Percentiles rank a stretch among this genome's conserved stretches.
phyloP scores from a whole-genome alignment of 495 filamentous ascomycete genomes.

The Sporormia fimetaria region DNA sequence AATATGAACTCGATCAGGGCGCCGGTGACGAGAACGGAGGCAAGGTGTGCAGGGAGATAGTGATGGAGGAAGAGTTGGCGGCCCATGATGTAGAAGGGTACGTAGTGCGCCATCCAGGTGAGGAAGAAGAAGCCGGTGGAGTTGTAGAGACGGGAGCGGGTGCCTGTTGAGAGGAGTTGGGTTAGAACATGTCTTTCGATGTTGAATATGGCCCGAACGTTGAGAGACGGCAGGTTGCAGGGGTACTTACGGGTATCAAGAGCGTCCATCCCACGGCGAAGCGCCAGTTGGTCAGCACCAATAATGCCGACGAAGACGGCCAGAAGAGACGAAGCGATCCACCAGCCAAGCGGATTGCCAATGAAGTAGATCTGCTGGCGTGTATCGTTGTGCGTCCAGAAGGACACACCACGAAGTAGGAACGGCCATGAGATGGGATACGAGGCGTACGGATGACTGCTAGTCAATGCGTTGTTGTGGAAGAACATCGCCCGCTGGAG shows the following conservation, averaged over 20 bases:
- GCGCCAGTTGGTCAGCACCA: slow-evolving; percentile 83
- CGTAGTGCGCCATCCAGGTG: slow-evolving; percentile 61
- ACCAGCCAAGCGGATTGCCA: slow-evolving; percentile 95
- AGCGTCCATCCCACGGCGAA: slow-evolving; percentile 84
- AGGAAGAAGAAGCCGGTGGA: slow-evolving; percentile 98
- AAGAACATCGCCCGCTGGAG: slow-evolving; percentile 97
- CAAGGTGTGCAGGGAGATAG: slow-evolving; percentile 80
- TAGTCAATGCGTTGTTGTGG: slow-evolving; percentile 96
- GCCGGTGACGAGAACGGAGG: slow-evolving; percentile 86
- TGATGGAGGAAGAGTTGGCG: slow-evolving; percentile 66
- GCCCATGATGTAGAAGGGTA: slow-evolving; percentile 67
- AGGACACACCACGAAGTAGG: slow-evolving; percentile 89
- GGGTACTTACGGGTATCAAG: slow-evolving; percentile 89
- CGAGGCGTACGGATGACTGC: slow-evolving; percentile 89
- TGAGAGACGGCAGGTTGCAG: too few species aligned
- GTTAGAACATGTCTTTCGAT: slow-evolving; percentile 1
- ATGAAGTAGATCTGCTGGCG: slow-evolving; percentile 97
- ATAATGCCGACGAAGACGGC: slow-evolving; percentile 91
- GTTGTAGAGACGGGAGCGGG: slow-evolving; percentile 90
- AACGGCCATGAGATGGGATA: slow-evolving; percentile 97
- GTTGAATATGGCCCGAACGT: slow-evolving; percentile 3
- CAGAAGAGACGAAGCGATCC: slow-evolving; percentile 81
- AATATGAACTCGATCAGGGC: slow-evolving; percentile 96
- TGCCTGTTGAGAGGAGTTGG: slow-evolving; percentile 42
- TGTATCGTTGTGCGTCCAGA: slow-evolving; percentile 98